Evolutionary conservation across 2,329 filamentous ascomycete genomes (phyloP), one percentile per base, ranked within the genome.

Genomic region (Dryadomyces quercus-mongolicae): DNA sequence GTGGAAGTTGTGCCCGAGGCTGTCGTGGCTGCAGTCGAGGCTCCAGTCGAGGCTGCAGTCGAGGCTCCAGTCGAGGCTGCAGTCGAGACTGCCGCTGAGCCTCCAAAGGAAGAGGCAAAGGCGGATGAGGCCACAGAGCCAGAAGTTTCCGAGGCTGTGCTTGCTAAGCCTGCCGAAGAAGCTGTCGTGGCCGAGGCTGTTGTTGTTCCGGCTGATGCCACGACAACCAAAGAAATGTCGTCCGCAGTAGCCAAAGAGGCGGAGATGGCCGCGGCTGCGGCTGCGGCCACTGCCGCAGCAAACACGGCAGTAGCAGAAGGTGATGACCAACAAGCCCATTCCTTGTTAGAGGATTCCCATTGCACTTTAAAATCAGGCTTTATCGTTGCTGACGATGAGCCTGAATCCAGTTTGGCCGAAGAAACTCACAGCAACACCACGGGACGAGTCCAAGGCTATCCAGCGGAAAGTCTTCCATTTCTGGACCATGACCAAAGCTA

Each of bases 371-470:
- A 51, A 43, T 43, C 49, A 43, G 49, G 38, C 20, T 36, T 51
- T 51, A 36, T 51, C 49, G 20, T 51, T 51, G 21, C 49, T 51
- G 49, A 51, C 49, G 21, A 51, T 22, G 9, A 42, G 20, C 49
- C 40, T 51, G 49, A 18, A 51, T 44, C 38, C 44, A 51, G 49
- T 31, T 51, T 18, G 38, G 49, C 12, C 42, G n/a, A 25, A 31
- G 21, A 44, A 51, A 13, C 49, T 21, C 16, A 16, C 42, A n/a
- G 18, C 3, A 16, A 20, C 49, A 44, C 15, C 21, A 18, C n/a
- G n/a, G n/a, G n/a, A 22, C 44, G 22, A 21, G 5, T 8, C 16
- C 16, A 51, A 18, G 4, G 36, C 9, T 13, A 25, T 51, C 36
- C 38, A 44, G 38, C 43, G 18, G 15, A 21, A 16, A 10, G 12